A percentile compares a stretch with the other conserved stretches of the same genome.
Evolutionary conservation across 1,284 basidiomycete genomes (phyloP).

Genomic region (Porodaedalea pini): DNA sequence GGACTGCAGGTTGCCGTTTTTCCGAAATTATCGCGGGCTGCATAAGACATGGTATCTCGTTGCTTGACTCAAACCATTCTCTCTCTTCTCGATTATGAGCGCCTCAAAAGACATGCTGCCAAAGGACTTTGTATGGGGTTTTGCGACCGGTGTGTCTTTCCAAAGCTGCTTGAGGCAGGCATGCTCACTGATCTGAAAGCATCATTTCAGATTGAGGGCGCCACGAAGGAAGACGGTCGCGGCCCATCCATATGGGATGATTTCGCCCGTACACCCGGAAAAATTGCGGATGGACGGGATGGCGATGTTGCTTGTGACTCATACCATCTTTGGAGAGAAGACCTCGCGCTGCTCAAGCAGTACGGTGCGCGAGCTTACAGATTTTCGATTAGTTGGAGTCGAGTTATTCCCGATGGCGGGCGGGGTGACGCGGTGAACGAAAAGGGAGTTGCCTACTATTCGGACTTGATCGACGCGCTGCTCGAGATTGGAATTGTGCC

Average conservation of each 20-base stretch:
- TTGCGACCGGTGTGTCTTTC: slow-evolving; percentile 56
- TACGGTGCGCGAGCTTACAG: slow-evolving; percentile 59
- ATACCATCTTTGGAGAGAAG: slow-evolving; percentile 63
- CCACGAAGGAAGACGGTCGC: slow-evolving; percentile 52
- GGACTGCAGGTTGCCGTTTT: too few species aligned
- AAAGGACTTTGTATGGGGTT: slow-evolving; percentile 62
- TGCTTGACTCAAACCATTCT: too few species aligned
- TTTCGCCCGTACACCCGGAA: slow-evolving; percentile 63
- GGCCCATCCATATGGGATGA: slow-evolving; percentile 73
- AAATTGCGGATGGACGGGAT: slow-evolving; percentile 60
- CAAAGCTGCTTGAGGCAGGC: not conserved
- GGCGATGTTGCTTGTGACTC: slow-evolving; percentile 72
- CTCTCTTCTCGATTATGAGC: too few species aligned
- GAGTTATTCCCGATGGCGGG: slow-evolving; percentile 67
- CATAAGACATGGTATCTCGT: too few species aligned
- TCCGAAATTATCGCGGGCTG: too few species aligned
- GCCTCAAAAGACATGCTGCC: too few species aligned
- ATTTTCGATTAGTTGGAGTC: slow-evolving; percentile 73
- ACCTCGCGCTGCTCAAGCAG: slow-evolving; percentile 57
- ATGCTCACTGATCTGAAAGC: slow-evolving; percentile 12
- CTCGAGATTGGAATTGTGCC: slow-evolving; percentile 61
- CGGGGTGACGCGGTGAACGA: slow-evolving; percentile 65
- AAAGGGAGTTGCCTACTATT: slow-evolving; percentile 65
- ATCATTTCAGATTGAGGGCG: slow-evolving; percentile 65
- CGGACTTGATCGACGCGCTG: slow-evolving; percentile 61